These are phyloP conservation scores for Acrocalymma vagum DNA, from an alignment of 2,329 filamentous ascomycete genomes.

Conservation along the genomic window DNA sequence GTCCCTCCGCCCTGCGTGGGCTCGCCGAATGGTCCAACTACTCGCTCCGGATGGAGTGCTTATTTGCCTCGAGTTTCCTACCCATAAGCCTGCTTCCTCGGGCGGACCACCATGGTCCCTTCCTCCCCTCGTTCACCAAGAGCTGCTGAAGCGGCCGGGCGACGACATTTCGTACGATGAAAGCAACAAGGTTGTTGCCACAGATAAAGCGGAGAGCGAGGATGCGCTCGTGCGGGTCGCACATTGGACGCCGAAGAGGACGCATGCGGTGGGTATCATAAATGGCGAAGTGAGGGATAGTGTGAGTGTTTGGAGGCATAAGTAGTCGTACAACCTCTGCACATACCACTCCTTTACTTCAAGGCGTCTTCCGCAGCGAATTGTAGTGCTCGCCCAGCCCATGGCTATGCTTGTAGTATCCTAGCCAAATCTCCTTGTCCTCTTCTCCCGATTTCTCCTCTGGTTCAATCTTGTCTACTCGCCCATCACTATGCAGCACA, in stretches of 20 bases:
- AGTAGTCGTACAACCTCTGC: too few species aligned
- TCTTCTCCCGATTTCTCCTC: too few species aligned
- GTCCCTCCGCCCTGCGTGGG: constrained; percentile 65
- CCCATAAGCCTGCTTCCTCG: constrained; percentile 70
- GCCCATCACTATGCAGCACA: constrained; percentile 83
- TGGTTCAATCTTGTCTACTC: constrained; percentile 77
- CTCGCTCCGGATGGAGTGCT: constrained; percentile 62
- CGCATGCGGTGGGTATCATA: constrained; percentile 58
- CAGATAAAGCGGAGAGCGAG: constrained; percentile 53
- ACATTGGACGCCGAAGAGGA: constrained; percentile 65
- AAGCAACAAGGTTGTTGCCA: constrained; percentile 58
- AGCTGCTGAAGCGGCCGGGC: constrained; percentile 75
- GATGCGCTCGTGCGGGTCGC: constrained; percentile 55
- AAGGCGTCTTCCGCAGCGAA: constrained; percentile 66
- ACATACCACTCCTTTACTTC: constrained; percentile 12
- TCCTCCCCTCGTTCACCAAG: constrained; percentile 73
- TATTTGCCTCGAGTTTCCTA: constrained; percentile 80
- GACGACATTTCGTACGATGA: constrained; percentile 70
- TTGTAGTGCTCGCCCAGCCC: constrained; percentile 98
- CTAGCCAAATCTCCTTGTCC: constrained; percentile 78
- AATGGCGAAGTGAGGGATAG: constrained; percentile 60
- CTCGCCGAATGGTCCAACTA: constrained; percentile 62
- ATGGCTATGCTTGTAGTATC: constrained; percentile 94
- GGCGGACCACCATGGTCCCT: constrained; percentile 79
- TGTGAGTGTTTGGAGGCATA: constrained; percentile 59